These are phyloP conservation scores for Starmerella cellae DNA, from an alignment of 805 yeast species.

Conservation along the genomic window DNA sequence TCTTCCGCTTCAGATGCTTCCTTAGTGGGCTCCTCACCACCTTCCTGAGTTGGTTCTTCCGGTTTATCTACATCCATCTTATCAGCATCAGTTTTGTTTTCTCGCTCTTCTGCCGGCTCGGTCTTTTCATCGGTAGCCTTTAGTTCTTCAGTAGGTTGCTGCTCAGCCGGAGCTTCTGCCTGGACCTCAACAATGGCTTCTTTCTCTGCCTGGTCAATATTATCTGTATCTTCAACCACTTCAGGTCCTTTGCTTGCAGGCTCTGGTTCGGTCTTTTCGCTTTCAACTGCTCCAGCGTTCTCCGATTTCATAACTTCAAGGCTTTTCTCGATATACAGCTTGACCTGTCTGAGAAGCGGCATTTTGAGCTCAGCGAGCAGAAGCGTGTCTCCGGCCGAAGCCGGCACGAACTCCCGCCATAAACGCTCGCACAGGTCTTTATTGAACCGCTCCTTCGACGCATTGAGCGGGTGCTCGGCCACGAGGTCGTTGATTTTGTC, in stretches of 20 bases:
- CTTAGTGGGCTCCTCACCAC: no score
- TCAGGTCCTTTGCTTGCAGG: background rate
- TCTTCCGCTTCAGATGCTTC: no score
- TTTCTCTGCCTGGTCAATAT: background rate
- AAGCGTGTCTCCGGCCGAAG: background rate
- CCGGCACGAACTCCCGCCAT: constrained; percentile 4
- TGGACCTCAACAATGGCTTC: background rate
- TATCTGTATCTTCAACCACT: background rate
- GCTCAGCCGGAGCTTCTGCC: background rate
- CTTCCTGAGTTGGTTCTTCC: no score
- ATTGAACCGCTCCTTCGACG: constrained; percentile 10
- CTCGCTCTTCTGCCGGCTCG: background rate
- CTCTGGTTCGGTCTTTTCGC: no score
- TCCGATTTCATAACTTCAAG: constrained; percentile 1
- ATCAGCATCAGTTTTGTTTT: no score
- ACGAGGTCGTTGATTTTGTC: constrained; percentile 3
- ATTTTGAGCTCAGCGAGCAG: constrained; percentile 7
- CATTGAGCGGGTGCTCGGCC: constrained; percentile 12
- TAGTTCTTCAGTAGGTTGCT: background rate
- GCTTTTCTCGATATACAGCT: constrained; percentile 8
- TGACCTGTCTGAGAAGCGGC: constrained; percentile 8
- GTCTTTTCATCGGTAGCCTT: background rate
- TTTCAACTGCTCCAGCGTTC: no score
- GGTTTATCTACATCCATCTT: no score
- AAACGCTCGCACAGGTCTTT: constrained; percentile 1